A percentile compares a stretch with the other conserved stretches of the same genome.
Evolutionary conservation across 768 basidiomycete genomes (phyloP).

Genomic region (Mycena belliarum): DNA sequence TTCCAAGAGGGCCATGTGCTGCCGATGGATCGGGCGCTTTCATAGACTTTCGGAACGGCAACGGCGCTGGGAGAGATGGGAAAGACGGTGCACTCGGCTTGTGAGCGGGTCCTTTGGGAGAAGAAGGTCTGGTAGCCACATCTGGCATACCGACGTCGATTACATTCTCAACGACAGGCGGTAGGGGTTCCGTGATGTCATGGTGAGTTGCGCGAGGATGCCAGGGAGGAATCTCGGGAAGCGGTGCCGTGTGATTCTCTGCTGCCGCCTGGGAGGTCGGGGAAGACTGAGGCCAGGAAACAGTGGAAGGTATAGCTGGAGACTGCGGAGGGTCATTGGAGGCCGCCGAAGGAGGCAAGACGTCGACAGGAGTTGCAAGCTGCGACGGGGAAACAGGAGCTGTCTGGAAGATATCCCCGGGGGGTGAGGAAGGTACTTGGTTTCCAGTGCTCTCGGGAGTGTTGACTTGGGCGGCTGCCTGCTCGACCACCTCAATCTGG

Average conservation of each 20-base stretch:
- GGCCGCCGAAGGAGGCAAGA: not conserved
- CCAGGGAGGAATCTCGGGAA: conserved; percentile 16
- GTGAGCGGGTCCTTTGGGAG: conserved; percentile 29
- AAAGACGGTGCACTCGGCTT: conserved; percentile 49
- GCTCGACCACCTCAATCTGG: not conserved
- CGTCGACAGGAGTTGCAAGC: conserved; percentile 2
- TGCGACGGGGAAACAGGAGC: conserved; percentile 40
- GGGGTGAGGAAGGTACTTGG: conserved; percentile 30
- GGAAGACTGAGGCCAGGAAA: not conserved
- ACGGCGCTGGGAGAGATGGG: conserved; percentile 67
- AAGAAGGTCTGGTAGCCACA: not conserved
- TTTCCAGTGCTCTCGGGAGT: conserved; percentile 12
- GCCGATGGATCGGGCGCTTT: conserved; percentile 49
- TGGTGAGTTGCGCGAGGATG: conserved; percentile 2
- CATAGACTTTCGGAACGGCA: conserved; percentile 69
- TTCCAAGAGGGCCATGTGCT: conserved; percentile 32
- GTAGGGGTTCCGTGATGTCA: conserved; percentile 6
- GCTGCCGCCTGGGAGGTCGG: not conserved
- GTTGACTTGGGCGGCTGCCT: conserved; percentile 4
- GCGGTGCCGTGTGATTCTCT: conserved; percentile 1
- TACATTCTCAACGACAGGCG: conserved; percentile 3
- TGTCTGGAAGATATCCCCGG: conserved; percentile 38
- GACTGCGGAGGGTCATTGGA: not conserved
- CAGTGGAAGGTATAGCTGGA: not conserved
- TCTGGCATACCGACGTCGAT: conserved; percentile 24